phyloP scores from a whole-genome alignment of 495 filamentous ascomycete genomes.

The Lasiosphaeria hispida region DNA sequence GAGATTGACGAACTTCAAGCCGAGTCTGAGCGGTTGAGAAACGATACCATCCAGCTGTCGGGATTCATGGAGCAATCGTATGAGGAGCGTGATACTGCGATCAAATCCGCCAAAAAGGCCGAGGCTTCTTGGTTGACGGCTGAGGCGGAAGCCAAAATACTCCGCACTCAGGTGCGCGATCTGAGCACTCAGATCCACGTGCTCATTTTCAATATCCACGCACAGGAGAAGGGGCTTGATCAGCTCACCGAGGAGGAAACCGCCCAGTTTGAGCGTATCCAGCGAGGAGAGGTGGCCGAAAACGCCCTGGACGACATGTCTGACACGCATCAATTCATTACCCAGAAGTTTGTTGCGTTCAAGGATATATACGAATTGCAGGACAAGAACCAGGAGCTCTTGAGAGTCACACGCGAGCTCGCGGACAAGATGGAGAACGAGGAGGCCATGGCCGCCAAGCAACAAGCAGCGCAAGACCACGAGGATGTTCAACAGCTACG shows the following conservation, averaged over 20 bases:
- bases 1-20: slow-evolving; percentile 65
- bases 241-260: slow-evolving; percentile 64
- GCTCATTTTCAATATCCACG: slow-evolving; percentile 76
- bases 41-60: slow-evolving; percentile 79
- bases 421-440: slow-evolving; percentile 88
- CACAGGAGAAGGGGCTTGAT: slow-evolving; percentile 73
- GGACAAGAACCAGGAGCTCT: slow-evolving; percentile 79
- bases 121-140: slow-evolving; percentile 69
- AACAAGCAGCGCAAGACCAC: slow-evolving; percentile 66
- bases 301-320: slow-evolving; percentile 66
- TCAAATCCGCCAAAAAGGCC: slow-evolving; percentile 65
- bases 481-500: slow-evolving; percentile 70
- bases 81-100: slow-evolving; percentile 56
- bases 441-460: slow-evolving; percentile 69
- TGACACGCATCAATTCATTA: slow-evolving; percentile 84
- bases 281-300: slow-evolving; percentile 60
- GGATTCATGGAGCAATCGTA: slow-evolving; percentile 59
- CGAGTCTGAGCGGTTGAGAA: slow-evolving; percentile 65
- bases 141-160: slow-evolving; percentile 70
- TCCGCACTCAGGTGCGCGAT: slow-evolving; percentile 86
- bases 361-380: slow-evolving; percentile 81
- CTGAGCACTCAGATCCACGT: slow-evolving; percentile 86
- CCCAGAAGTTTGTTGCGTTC: slow-evolving; percentile 76
- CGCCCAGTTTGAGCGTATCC: slow-evolving; percentile 66
- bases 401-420: slow-evolving; percentile 76